Evolutionary conservation across 2,329 filamentous ascomycete genomes (phyloP), one percentile per base, ranked within the genome.

Genomic region (Lithohypha guttulata): DNA sequence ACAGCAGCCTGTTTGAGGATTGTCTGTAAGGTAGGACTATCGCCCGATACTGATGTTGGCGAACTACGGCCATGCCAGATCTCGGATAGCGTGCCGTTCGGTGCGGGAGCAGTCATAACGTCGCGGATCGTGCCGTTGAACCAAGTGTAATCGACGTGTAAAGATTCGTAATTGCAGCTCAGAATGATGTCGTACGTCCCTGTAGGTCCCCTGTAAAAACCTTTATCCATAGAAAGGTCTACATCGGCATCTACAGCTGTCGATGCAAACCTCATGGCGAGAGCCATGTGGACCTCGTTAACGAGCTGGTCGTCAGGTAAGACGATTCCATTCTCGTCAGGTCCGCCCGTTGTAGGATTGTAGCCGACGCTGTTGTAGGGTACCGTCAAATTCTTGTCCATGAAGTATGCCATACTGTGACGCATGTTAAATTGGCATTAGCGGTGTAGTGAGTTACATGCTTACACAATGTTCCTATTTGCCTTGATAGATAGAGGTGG

Each of bases 81-180:
- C 32, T 42, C 41, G n/a, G 41, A 42, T 19, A 42, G 32, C 8
- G 34, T 42, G 10, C 41, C 41, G 23, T 42, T 42, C 6, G 26
- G 27, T 5, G 21, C 15, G 7, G 19, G 18, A 4, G 7, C 15
- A 7, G 19, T 10, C 10, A 17, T 11, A 17, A 39, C 18, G 14
- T 42, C 18, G 8, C 23, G 17, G 4, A 42, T 18, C 7, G 41
- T 34, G 14, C 35, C 20, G 18, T 39, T 42, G 34, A 42, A 42
- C 41, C 41, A 42, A 18, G 35, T 42, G 20, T 42, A 42, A 14
- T 42, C 41, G 19, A 42, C 34, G 6, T 22, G 13, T 27, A 39
- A 21, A 6, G 34, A 19, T 22, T 34, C 18, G 29, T 42, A 42
- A 20, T 29, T 32, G 23, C 41, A 42, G 2, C 17, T 13, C n/a